Conservation (phyloP, 169 alveolate genomes). For the Theileria luwenshuni region DNA sequence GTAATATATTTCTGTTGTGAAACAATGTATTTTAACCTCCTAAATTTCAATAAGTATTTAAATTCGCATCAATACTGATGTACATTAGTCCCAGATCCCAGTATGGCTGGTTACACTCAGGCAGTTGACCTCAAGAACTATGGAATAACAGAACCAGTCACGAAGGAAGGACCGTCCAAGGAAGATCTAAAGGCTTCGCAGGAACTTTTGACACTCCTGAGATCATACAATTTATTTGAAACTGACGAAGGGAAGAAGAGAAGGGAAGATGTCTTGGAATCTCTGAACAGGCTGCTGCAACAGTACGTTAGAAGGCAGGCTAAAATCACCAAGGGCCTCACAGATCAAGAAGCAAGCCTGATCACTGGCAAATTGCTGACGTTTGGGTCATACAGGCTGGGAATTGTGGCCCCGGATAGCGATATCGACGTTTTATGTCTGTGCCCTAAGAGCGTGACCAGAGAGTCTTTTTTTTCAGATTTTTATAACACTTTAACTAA, state of each 20-base stretch:
- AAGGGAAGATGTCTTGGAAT: constrained; percentile 87
- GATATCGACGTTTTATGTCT: constrained; percentile 98
- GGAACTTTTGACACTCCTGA: constrained; percentile 75
- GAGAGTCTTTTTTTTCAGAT: constrained; percentile 91
- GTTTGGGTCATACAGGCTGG: constrained; percentile 96
- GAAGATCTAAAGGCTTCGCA: constrained; percentile 79
- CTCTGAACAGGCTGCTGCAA: constrained; percentile 85
- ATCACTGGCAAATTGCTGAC: constrained; percentile 92
- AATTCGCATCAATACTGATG: not conserved
- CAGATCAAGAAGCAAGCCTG: constrained; percentile 85
- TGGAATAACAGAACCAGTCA: constrained; percentile 78
- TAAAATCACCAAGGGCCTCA: constrained; percentile 69
- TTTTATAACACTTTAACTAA: constrained; percentile 87
- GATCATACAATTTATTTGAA: constrained; percentile 84
- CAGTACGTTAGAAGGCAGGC: constrained; percentile 86
- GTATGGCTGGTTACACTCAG: constrained; percentile 15
- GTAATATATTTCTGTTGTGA: constrained; percentile 1
- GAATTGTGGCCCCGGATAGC: constrained; percentile 95
- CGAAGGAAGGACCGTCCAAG: constrained; percentile 76
- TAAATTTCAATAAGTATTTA: not conserved
- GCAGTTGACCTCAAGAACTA: constrained; percentile 4
- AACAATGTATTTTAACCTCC: not conserved
- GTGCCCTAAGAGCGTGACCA: constrained; percentile 92
- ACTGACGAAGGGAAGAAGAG: constrained; percentile 85
- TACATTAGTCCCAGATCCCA: not conserved